Percentiles rank a stretch among this genome's conserved stretches.
Evolutionary conservation across 2,329 filamentous ascomycete species (phyloP).

Genomic region (Sordariomycetes sp.): DNA sequence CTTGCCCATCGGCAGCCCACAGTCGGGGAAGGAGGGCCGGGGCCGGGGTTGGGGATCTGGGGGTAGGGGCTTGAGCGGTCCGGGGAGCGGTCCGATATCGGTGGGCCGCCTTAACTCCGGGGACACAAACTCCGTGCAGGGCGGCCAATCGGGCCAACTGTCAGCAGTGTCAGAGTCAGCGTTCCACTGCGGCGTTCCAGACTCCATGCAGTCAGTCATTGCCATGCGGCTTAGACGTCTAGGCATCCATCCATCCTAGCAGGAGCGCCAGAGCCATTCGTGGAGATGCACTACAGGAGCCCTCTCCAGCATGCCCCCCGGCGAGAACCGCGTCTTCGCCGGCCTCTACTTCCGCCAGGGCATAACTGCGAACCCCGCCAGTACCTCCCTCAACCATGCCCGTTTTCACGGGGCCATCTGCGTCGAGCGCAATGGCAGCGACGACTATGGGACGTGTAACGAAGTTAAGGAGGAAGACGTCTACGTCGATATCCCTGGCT

Average conservation of each 20-base stretch:
- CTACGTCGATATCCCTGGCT: not conserved
- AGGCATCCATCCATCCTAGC: too few relatives aligned
- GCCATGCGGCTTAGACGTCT: too few relatives aligned
- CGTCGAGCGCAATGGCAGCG: not conserved
- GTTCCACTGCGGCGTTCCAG: too few relatives aligned
- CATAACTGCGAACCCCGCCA: not conserved
- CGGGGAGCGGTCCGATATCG: not conserved
- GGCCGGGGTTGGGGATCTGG: too few relatives aligned
- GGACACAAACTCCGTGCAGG: not conserved
- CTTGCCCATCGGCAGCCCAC: not conserved
- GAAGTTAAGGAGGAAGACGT: not conserved
- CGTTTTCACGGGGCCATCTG: not conserved
- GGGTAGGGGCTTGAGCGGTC: not conserved
- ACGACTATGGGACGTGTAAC: not conserved
- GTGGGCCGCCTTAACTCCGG: not conserved
- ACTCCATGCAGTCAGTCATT: too few relatives aligned
- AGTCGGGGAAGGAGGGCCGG: not conserved
- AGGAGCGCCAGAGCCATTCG: too few relatives aligned
- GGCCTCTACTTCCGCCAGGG: not conserved
- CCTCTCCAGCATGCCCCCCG: not conserved
- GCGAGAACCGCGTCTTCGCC: not conserved
- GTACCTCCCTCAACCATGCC: not conserved
- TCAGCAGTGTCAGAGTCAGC: too few relatives aligned
- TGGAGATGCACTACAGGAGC: too few relatives aligned
- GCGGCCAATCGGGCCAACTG: too few relatives aligned